A percentile compares a stretch with the other conserved stretches of the same genome.
Conservation (phyloP, 306 rosid species). For the Vachellia collinsii region DNA sequence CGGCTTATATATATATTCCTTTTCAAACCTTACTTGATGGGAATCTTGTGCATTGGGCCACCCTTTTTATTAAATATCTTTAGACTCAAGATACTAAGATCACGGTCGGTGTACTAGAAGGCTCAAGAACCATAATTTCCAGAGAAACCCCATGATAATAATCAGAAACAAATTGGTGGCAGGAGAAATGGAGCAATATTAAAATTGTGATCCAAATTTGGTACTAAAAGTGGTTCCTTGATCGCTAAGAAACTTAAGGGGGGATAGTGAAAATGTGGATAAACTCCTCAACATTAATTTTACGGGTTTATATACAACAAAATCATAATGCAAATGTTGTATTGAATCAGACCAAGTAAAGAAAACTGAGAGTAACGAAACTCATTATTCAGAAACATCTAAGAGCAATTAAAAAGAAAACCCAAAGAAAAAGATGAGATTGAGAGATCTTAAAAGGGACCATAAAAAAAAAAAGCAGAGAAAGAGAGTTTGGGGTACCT, state of each 20-base stretch:
- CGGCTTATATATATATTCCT: too few relatives aligned
- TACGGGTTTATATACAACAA: neutral
- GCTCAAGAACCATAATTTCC: neutral
- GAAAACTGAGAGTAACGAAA: neutral
- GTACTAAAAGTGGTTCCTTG: neutral
- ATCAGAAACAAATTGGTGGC: neutral
- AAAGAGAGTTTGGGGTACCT: conserved; percentile 24
- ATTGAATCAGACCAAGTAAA: neutral
- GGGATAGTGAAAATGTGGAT: neutral
- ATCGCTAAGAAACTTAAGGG: neutral
- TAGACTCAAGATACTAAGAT: too few relatives aligned
- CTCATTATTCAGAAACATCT: neutral
- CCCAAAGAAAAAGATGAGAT: neutral
- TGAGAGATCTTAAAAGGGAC: neutral
- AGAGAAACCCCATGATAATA: neutral
- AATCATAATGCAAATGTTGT: neutral
- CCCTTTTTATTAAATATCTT: too few relatives aligned
- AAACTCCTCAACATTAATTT: neutral
- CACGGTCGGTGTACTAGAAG: neutral
- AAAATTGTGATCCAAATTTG: neutral
- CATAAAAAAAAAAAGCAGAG: too few relatives aligned
- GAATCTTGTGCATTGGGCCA: too few relatives aligned
- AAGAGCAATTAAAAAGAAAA: neutral
- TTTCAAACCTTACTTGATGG: too few relatives aligned
- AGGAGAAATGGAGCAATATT: neutral